A percentile compares a stretch with the other conserved stretches of the same genome.
These are phyloP conservation scores for Quillaja saponaria DNA, from an alignment of 306 rosid species.

Conservation along the genomic window DNA sequence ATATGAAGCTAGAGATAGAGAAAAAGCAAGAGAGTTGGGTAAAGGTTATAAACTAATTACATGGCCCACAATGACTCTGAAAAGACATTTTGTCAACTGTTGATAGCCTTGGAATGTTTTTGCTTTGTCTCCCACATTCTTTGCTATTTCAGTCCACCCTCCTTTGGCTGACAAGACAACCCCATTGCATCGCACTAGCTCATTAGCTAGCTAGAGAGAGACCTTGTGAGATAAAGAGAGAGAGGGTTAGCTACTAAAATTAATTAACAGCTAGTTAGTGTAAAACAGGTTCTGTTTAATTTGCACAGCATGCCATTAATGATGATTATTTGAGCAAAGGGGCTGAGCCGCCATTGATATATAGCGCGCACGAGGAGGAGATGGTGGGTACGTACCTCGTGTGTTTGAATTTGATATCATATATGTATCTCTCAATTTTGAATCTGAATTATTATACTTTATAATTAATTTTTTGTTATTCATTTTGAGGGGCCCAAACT, in stretches of 20 bases:
- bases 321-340: conserved; percentile 40
- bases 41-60: background rate
- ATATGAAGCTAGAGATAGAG: conserved; percentile 18
- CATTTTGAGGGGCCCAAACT: no score
- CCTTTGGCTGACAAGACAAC: conserved; percentile 51
- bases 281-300: conserved; percentile 32
- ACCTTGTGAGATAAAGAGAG: background rate
- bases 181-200: conserved; percentile 34
- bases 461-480: no score
- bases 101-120: conserved; percentile 58
- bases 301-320: conserved; percentile 50
- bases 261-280: no score
- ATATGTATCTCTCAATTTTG: no score
- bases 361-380: conserved; percentile 81
- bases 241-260: background rate
- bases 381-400: conserved; percentile 49
- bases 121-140: conserved; percentile 81
- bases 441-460: no score
- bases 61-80: conserved; percentile 45
- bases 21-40: background rate
- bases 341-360: conserved; percentile 57
- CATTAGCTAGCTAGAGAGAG: background rate
- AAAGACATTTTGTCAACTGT: conserved; percentile 70
- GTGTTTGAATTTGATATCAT: no score
- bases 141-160: conserved; percentile 38